Conservation (phyloP, 345 rosid species). For the Pistacia integerrima region DNA sequence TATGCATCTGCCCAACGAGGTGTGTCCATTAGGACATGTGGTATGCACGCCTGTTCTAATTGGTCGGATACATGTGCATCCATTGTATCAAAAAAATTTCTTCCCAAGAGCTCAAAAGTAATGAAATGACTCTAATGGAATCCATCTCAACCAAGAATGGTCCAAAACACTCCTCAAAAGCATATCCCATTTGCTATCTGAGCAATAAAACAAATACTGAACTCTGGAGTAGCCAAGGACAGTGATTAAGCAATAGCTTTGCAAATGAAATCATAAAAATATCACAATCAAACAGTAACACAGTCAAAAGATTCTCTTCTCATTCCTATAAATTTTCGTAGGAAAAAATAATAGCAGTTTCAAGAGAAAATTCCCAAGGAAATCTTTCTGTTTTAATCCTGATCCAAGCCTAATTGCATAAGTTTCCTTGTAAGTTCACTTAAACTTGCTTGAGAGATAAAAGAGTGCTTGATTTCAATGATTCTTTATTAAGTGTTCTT, state of each 20-base stretch:
- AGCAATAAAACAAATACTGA: too few relatives aligned
- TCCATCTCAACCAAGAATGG: neutral
- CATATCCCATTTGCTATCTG: neutral
- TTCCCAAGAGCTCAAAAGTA: neutral
- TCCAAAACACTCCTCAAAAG: neutral
- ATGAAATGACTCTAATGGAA: neutral
- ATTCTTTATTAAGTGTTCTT: neutral
- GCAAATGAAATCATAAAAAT: too few relatives aligned
- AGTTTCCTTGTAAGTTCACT: neutral
- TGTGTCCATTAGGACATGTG: too few relatives aligned
- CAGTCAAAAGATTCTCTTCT: neutral
- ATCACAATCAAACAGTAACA: too few relatives aligned
- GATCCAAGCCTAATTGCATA: neutral
- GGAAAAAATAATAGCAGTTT: neutral
- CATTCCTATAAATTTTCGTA: neutral
- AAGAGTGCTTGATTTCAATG: neutral
- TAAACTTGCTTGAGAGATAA: neutral
- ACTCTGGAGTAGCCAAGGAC: neutral
- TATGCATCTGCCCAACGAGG: too few relatives aligned
- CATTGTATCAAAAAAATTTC: too few relatives aligned
- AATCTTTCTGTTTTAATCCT: neutral
- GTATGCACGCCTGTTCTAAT: too few relatives aligned
- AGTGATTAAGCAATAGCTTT: neutral
- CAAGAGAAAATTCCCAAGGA: neutral
- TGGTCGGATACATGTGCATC: too few relatives aligned